Percentiles rank a stretch among this genome's conserved stretches.
Conservation (phyloP, 2,329 filamentous ascomycete genomes). For the Pseudogymnoascus sp. region DNA sequence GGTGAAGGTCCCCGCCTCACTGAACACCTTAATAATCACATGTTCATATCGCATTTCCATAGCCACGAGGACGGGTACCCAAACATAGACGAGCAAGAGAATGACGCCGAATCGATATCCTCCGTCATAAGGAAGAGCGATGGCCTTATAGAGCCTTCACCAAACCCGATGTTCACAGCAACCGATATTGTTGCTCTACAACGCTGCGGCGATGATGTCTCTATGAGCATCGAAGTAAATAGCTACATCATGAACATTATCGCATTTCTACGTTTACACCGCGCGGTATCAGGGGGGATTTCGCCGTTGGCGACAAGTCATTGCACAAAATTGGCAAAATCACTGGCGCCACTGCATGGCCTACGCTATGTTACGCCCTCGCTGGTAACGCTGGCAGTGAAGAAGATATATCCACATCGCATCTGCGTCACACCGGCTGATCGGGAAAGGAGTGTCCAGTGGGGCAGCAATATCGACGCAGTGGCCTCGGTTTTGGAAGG, state of each 20-base stretch:
- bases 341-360: constrained; percentile 73
- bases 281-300: constrained; percentile 71
- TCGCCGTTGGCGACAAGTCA: constrained; percentile 72
- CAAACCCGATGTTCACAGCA: constrained; percentile 22
- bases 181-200: constrained; percentile 29
- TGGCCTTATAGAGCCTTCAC: constrained; percentile 11
- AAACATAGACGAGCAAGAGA: constrained; percentile 49
- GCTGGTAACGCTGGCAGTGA: constrained; percentile 70
- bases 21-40: constrained; percentile 65
- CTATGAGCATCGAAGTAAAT: constrained; percentile 65
- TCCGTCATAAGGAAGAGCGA: constrained; percentile 26
- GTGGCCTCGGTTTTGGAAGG: constrained; percentile 59
- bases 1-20: constrained; percentile 43
- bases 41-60: constrained; percentile 85
- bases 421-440: constrained; percentile 61
- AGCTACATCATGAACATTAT: constrained; percentile 84
- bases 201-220: constrained; percentile 48
- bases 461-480: constrained; percentile 71
- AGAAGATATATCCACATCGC: constrained; percentile 83
- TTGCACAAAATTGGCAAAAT: constrained; percentile 59
- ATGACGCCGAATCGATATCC: constrained; percentile 23
- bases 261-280: constrained; percentile 78
- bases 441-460: constrained; percentile 82
- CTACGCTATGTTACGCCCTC: constrained; percentile 77
- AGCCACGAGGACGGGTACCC: constrained; percentile 62